phyloP scores from a whole-genome alignment of 1,139 yeast species.

The Yamadazyma spencermartinsiae region DNA sequence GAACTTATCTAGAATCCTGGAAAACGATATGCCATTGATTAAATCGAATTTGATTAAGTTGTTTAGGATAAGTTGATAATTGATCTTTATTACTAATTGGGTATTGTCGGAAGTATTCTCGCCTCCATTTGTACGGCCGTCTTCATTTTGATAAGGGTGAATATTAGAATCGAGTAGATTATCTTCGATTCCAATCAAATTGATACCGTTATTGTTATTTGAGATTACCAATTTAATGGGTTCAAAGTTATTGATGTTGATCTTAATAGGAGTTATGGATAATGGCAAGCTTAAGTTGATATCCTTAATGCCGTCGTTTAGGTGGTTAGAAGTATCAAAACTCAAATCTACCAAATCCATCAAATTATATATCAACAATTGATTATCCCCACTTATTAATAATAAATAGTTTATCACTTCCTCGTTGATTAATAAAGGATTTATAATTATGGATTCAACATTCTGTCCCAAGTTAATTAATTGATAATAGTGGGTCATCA shows the following conservation, averaged over 20 bases:
- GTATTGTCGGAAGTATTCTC: conserved; percentile 11
- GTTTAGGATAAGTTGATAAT: conserved; percentile 37
- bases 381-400: conserved; percentile 29
- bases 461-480: conserved; percentile 32
- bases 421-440: conserved; percentile 20
- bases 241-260: conserved; percentile 29
- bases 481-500: conserved; percentile 35
- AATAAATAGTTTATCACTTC: conserved; percentile 22
- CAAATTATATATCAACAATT: conserved; percentile 32
- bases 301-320: conserved; percentile 25
- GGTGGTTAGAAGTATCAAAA: conserved; percentile 18
- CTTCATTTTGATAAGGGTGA: neutral
- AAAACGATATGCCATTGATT: conserved; percentile 20
- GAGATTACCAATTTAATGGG: conserved; percentile 27
- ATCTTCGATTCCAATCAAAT: conserved; percentile 38
- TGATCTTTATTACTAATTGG: conserved; percentile 21
- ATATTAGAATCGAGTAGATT: conserved; percentile 19
- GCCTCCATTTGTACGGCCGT: conserved; percentile 11
- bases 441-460: conserved; percentile 36
- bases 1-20: conserved; percentile 26
- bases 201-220: conserved; percentile 15
- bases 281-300: conserved; percentile 15
- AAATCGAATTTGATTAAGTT: conserved; percentile 42
- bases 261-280: conserved; percentile 26
- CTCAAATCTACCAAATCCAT: conserved; percentile 30